phyloP scores from a whole-genome alignment of 1,139 yeast species.

The Pichia sp. region DNA sequence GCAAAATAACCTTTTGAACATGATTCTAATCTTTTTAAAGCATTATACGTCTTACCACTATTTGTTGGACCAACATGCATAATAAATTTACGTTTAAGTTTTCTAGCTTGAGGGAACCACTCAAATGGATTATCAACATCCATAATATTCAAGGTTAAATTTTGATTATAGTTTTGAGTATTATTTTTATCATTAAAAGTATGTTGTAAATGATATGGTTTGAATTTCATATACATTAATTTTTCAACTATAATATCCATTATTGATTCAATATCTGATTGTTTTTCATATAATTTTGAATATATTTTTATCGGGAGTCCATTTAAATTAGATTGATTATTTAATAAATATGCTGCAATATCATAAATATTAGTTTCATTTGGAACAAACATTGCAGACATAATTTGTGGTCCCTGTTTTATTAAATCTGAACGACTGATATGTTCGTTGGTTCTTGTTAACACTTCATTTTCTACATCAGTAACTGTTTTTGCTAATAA shows the following conservation, averaged over 20 bases:
- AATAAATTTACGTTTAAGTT: slow-evolving; percentile 66
- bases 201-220: slow-evolving; percentile 26
- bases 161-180: slow-evolving; percentile 27
- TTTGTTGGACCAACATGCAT: slow-evolving; percentile 98
- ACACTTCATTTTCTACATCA: slow-evolving; percentile 9
- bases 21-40: slow-evolving; percentile 59
- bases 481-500: slow-evolving; percentile 5
- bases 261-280: neutral
- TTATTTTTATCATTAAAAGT: slow-evolving; percentile 26
- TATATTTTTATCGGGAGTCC: slow-evolving; percentile 1
- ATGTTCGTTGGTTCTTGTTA: slow-evolving; percentile 10
- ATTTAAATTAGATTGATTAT: neutral
- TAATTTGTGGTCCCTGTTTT: slow-evolving; percentile 2
- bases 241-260: slow-evolving; percentile 23
- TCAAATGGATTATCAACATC: slow-evolving; percentile 69
- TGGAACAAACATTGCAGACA: slow-evolving; percentile 7
- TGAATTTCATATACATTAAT: slow-evolving; percentile 25
- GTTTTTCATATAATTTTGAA: neutral
- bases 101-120: slow-evolving; percentile 86
- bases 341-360: slow-evolving; percentile 6
- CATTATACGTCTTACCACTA: slow-evolving; percentile 90
- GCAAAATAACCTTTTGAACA: slow-evolving; percentile 86
- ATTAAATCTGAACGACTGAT: neutral
- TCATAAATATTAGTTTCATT: neutral
- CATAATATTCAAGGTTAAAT: slow-evolving; percentile 31